Base-by-base conservation (phyloP, 2,329 filamentous ascomycete genomes). In the Claviceps sp. region DNA sequence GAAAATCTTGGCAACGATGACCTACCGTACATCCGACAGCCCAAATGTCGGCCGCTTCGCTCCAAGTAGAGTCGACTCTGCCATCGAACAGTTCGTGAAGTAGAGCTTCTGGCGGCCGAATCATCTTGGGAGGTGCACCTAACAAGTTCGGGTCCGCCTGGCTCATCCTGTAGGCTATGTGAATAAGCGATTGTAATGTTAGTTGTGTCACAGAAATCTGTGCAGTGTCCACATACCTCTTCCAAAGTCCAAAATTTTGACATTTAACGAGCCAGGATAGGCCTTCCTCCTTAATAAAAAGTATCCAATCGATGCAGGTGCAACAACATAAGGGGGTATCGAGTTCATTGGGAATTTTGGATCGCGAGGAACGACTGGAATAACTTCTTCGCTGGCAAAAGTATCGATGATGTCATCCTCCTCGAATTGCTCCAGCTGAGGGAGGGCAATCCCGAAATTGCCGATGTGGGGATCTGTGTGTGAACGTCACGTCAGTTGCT, bases 211-310 rank as follows among this genome's bases (percentile, higher is more conserved):
- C 5, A 37, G 24, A 16, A 22, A 40, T 24, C 1, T 40, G n/a
- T 13, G 3, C 30, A 22, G 5, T 37, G 16, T 48, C n/a, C 18
- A 38, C 37, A 26, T 42, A 42, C 47, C 47, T 42, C 47, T 49
- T 41, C 47, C 47, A 41, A 49, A 49, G 37, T 49, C 47, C 9
- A 49, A n/a, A 49, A 49, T 49, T 18, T 41, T 49, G 34, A 49
- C n/a, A n/a, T 26, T 26, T 26, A 8, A 26, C 26, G 18, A 40
- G 18, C 36, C 22, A 22, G 4, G 3, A 20, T 5, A 8, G n/a
- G 9, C 37, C 8, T 9, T n/a, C 9, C 34, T 34, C 2, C 26
- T 40, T 48, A 8, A 2, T 22, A 41, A 30, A 26, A 40, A 48
- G 8, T 4, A 14, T 24, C 16, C 47, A 41, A 48, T 24, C 14